Evolutionary conservation across 371 early-diverging fungal species (phyloP).

Genomic region (Mucor piriformis): DNA sequence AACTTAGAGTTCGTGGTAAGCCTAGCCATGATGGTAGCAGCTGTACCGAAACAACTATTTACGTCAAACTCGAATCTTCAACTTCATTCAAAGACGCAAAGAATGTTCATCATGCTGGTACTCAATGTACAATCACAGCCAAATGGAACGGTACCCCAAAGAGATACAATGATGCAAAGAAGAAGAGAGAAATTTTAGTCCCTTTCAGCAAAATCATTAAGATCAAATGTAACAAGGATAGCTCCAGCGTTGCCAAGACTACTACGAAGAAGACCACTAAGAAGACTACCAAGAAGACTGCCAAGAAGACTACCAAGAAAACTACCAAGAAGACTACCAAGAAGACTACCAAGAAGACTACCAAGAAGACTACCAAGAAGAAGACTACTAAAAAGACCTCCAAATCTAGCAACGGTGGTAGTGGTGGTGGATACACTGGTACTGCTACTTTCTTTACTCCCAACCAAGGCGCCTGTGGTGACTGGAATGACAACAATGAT

Average conservation of each 20-base stretch:
- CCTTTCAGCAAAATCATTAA: constrained; percentile 5
- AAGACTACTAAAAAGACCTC: constrained; percentile 22
- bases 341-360: constrained; percentile 20
- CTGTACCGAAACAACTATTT: constrained; percentile 14
- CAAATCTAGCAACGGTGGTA: constrained; percentile 1
- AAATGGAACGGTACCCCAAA: constrained; percentile 21
- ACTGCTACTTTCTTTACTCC: constrained; percentile 43
- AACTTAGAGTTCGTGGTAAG: constrained; percentile 26
- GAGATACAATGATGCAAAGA: neutral
- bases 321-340: constrained; percentile 24
- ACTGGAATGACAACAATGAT: constrained; percentile 30
- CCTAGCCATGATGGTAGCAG: neutral
- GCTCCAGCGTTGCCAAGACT: constrained; percentile 2
- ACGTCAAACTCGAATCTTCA: constrained; percentile 4
- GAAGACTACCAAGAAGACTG: constrained; percentile 16
- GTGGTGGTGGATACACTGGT: constrained; percentile 18
- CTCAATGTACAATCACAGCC: constrained; percentile 15
- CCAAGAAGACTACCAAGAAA: constrained; percentile 20
- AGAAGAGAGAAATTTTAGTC: constrained; percentile 18
- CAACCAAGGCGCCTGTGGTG: constrained; percentile 46
- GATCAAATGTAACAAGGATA: constrained; percentile 18
- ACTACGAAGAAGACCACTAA: constrained; percentile 20
- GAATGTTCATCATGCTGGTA: constrained; percentile 12
- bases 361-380: constrained; percentile 21
- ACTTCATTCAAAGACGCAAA: constrained; percentile 9